These are phyloP conservation scores for Tulasnella sp. DNA, from an alignment of 768 basidiomycete species.

Conservation along the genomic window DNA sequence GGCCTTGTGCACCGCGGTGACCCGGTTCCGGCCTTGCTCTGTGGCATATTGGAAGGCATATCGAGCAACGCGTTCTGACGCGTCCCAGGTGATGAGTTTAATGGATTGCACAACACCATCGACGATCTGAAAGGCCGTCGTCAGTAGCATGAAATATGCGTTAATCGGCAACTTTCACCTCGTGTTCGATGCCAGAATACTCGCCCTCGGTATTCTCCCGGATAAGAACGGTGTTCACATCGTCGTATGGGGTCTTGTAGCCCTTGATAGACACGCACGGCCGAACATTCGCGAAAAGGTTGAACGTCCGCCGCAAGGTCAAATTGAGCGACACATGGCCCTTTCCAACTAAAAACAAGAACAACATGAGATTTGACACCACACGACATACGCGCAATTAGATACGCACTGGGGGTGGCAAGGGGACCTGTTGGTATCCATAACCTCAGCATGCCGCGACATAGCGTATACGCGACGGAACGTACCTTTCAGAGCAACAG, in stretches of 20 bases:
- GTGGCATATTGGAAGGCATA: slow-evolving; percentile 99
- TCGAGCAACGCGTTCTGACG: slow-evolving; percentile 94
- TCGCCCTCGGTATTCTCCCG: slow-evolving; percentile 99
- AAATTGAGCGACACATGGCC: slow-evolving; percentile 97
- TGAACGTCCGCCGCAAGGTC: slow-evolving; percentile 93
- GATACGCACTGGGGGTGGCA: slow-evolving; percentile 82
- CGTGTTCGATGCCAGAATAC: slow-evolving; percentile 99
- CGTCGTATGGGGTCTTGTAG: slow-evolving; percentile 96
- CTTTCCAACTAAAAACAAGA: slow-evolving; percentile 64
- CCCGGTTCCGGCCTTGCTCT: slow-evolving; percentile 70
- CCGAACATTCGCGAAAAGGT: slow-evolving; percentile 96
- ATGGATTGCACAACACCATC: slow-evolving; percentile 99
- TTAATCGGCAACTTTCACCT: slow-evolving; percentile 38
- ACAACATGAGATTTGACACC: not conserved
- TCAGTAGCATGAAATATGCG: not conserved
- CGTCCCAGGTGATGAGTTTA: slow-evolving; percentile 98
- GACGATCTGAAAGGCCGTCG: slow-evolving; percentile 44
- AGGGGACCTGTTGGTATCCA: slow-evolving; percentile 55
- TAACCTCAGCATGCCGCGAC: not conserved
- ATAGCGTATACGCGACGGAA: not conserved
- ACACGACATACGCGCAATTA: not conserved
- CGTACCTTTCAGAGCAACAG: slow-evolving; percentile 91
- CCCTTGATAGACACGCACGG: slow-evolving; percentile 93
- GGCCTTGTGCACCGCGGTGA: slow-evolving; percentile 98
- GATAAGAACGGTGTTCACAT: slow-evolving; percentile 95